phyloP scores from a whole-genome alignment of 2,329 filamentous ascomycete species.

The Coleophoma eucalyptorum region DNA sequence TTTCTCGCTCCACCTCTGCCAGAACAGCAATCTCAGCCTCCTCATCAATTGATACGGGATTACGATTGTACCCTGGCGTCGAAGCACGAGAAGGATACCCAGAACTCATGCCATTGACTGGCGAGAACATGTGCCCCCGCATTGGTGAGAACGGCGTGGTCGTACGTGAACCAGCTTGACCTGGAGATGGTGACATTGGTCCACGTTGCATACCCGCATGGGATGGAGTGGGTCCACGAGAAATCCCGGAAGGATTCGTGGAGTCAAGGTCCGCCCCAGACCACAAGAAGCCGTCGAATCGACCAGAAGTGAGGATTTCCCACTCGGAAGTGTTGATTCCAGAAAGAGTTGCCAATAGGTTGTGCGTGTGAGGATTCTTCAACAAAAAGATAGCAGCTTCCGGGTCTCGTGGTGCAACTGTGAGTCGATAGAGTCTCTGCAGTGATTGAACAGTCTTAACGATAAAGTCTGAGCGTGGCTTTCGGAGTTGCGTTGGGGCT shows the following conservation, averaged over 20 bases:
- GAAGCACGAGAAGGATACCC: conserved; percentile 43
- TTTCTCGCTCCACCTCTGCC: conserved; percentile 88
- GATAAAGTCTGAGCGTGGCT: conserved; percentile 68
- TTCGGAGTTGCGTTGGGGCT: conserved; percentile 66
- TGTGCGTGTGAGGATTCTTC: conserved; percentile 76
- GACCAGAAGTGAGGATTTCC: conserved; percentile 90
- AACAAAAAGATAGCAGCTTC: conserved; percentile 84
- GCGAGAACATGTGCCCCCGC: conserved; percentile 22
- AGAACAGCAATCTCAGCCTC: conserved; percentile 88
- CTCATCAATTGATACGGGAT: conserved; percentile 82
- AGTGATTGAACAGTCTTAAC: conserved; percentile 73
- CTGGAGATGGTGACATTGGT: conserved; percentile 19
- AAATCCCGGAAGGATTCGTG: conserved; percentile 36
- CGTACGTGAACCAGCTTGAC: conserved; percentile 19
- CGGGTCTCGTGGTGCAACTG: conserved; percentile 72
- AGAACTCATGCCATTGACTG: conserved; percentile 15
- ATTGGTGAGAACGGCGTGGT: conserved; percentile 25
- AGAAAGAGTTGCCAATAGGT: conserved; percentile 80
- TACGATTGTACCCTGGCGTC: conserved; percentile 50
- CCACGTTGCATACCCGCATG: conserved; percentile 38
- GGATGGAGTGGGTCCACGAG: conserved; percentile 50
- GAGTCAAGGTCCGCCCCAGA: conserved; percentile 73
- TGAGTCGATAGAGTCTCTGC: conserved; percentile 79
- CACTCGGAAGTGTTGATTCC: conserved; percentile 91
- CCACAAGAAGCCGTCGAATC: conserved; percentile 94